These are phyloP conservation scores for Exophiala oligosperma DNA, from an alignment of 2,329 filamentous ascomycete genomes.

Conservation along the genomic window DNA sequence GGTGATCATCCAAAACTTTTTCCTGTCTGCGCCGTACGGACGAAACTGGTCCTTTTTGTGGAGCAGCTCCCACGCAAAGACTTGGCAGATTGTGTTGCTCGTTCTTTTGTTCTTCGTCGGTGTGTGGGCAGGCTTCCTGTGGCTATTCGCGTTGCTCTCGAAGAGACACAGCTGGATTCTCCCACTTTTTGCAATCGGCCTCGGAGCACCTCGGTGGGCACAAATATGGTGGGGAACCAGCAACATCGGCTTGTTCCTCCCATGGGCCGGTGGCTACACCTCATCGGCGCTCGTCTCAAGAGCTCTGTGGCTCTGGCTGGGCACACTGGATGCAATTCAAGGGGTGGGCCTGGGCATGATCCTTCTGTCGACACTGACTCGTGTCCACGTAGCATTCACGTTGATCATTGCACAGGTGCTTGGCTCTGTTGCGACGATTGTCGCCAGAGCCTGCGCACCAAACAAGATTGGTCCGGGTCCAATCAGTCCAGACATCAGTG, in stretches of 20 bases:
- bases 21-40: constrained; percentile 64
- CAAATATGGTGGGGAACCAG: constrained; percentile 68
- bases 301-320: constrained; percentile 66
- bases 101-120: constrained; percentile 50
- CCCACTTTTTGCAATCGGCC: constrained; percentile 66
- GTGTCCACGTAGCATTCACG: constrained; percentile 64
- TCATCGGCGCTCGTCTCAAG: constrained; percentile 56
- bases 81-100: constrained; percentile 59
- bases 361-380: constrained; percentile 63
- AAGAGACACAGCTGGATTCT: constrained; percentile 66
- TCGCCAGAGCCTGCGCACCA: constrained; percentile 60
- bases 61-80: constrained; percentile 55
- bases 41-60: constrained; percentile 68
- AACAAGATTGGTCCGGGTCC: constrained; percentile 61
- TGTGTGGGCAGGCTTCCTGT: constrained; percentile 58
- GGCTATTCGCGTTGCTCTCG: constrained; percentile 55
- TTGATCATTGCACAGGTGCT: constrained; percentile 63
- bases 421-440: constrained; percentile 62
- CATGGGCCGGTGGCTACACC: constrained; percentile 59
- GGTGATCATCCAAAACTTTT: constrained; percentile 67
- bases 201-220: constrained; percentile 65
- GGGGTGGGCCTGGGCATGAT: constrained; percentile 69
- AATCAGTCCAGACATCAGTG: constrained; percentile 63
- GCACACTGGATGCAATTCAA: constrained; percentile 64
- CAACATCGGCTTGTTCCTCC: constrained; percentile 61